phyloP scores from a whole-genome alignment of 2,329 filamentous ascomycete genomes.

The Colletotrichum abscissum region DNA sequence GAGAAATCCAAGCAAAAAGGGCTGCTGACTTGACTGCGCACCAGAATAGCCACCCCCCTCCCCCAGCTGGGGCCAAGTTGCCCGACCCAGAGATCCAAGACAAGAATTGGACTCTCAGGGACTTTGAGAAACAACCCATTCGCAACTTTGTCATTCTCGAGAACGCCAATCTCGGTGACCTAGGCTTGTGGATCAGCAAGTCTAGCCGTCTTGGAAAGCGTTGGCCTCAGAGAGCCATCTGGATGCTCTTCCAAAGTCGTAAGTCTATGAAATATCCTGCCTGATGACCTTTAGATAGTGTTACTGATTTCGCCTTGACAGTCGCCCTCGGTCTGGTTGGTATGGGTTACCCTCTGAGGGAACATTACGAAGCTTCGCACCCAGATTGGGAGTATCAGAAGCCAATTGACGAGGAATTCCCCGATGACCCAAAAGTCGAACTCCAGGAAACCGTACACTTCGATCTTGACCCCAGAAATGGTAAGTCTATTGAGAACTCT shows the following conservation, averaged over 20 bases:
- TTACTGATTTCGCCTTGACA: conserved; percentile 32
- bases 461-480: conserved; percentile 42
- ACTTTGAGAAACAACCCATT: conserved; percentile 14
- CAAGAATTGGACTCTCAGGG: background rate
- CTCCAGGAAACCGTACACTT: conserved; percentile 30
- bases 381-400: conserved; percentile 18
- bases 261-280: background rate
- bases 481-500: conserved; percentile 34
- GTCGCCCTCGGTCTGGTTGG: conserved; percentile 43
- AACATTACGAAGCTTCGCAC: background rate
- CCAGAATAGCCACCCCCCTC: background rate
- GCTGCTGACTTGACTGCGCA: background rate
- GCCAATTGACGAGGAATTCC: conserved; percentile 20
- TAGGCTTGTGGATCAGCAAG: conserved; percentile 30
- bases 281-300: background rate
- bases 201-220: conserved; percentile 2
- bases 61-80: background rate
- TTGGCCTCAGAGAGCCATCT: conserved; percentile 29
- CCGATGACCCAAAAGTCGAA: conserved; percentile 12
- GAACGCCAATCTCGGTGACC: conserved; percentile 40
- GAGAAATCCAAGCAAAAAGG: conserved; percentile 18
- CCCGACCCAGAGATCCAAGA: background rate
- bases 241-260: conserved; percentile 28
- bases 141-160: conserved; percentile 41
- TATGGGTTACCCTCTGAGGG: conserved; percentile 39